phyloP scores from a whole-genome alignment of 257 asterid genomes.

The Solanum rostratum region DNA sequence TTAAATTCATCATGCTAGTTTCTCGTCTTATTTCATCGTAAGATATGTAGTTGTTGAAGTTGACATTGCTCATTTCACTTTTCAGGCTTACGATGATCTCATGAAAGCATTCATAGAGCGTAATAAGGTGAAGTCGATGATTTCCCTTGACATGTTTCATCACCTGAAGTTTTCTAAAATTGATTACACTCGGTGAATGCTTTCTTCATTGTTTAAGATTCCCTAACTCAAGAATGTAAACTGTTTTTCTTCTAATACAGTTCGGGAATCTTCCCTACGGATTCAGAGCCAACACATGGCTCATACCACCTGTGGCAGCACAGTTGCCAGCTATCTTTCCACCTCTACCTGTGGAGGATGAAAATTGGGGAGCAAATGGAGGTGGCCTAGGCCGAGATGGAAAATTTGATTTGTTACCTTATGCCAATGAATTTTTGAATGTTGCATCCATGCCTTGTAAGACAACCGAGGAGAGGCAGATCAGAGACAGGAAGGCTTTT shows the following conservation, averaged over 20 bases:
- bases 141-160: neutral
- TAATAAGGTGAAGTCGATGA: constrained; percentile 55
- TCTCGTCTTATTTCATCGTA: neutral
- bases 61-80: constrained; percentile 4
- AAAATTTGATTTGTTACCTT: constrained; percentile 68
- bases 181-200: neutral
- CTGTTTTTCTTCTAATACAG: constrained; percentile 28
- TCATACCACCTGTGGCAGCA: constrained; percentile 81
- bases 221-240: neutral
- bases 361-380: constrained; percentile 94
- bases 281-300: constrained; percentile 97
- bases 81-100: constrained; percentile 89
- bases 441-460: constrained; percentile 96
- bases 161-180: neutral
- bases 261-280: constrained; percentile 94
- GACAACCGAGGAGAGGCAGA: constrained; percentile 92
- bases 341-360: constrained; percentile 83
- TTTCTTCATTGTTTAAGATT: neutral
- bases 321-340: constrained; percentile 63
- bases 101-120: constrained; percentile 90
- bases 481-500: constrained; percentile 88
- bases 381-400: constrained; percentile 97
- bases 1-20: neutral
- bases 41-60: neutral
- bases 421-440: constrained; percentile 59